Base-by-base conservation (phyloP, 495 filamentous ascomycete species). In the Neurospora sp. region DNA sequence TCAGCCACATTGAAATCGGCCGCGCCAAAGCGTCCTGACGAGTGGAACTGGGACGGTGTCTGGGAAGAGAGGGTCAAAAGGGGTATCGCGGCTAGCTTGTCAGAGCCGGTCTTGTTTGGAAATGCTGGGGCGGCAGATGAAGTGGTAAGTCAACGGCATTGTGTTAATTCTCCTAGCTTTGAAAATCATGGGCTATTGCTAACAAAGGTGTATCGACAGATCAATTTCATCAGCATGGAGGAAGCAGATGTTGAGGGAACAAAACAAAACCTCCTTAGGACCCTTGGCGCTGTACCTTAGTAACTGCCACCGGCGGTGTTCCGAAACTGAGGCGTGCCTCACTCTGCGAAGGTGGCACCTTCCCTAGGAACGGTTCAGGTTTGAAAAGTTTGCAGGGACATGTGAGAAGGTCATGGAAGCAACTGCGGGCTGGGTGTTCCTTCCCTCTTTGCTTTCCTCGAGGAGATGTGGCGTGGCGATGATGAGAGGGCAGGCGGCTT, bases 1-100 rank as follows among this genome's bases (percentile, higher is more conserved):
- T 68, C 83, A 78, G 76, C 78, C 77, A 72, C 71, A 18, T 71
- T 69, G 18, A 73, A 65, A 20, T 65, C 53, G 53, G 53, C 70
- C 3, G 68, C 75, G 22, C 78, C 85, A 59, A 87, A 90, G 69
- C 85, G 86, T 38, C 92, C 92, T 3, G 92, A 90, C 16, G 91
- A 96, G 73, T 97, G 94, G 94, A 95, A 94, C 79, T 97, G 94
- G 94, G 93, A 97, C 80, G 94, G 94, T 1, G 94, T 97, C 9
- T 97, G 94, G 94, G 91, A 93, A 74, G 88, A 92, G 71, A 86
- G 94, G 42, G 93, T 94, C 2, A 90, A 88, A 78, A 89, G 88
- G 79, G 91, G 92, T 39, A 87, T 97, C 35, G 86, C 91, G 68
- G 86, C 85, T n/a, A 94, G 92, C 78, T 81, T 91, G 70, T 91